Base-by-base conservation (phyloP, 805 yeast species). In the Blastobotrys parvus region DNA sequence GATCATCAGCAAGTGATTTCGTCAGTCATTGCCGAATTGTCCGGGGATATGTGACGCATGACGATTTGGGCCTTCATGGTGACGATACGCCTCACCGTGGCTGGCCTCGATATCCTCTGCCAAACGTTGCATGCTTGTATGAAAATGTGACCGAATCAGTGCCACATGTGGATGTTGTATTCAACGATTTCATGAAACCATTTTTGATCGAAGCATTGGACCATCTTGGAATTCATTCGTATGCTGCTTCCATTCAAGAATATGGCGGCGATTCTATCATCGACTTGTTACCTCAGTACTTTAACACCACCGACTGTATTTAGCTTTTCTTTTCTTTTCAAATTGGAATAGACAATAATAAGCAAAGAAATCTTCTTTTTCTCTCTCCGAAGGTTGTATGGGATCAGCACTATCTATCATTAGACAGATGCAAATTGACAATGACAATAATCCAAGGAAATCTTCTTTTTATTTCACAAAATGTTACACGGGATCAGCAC, bases 31-130 rank as follows among this genome's bases (percentile, higher is more conserved):
- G 19, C 21, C 23, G 25, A 30, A 1, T 39, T 32, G 29, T 8
- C 46, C 38, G 39, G 34, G 98, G 98, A 0, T 84, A 82, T 53
- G 79, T 78, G 0, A 90, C 98, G 0, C 54, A 62, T 37, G 98
- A 92, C 58, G 97, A 90, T 55, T 70, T 72, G 52, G 98, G 97
- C 0, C 62, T 68, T 49, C 78, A 79, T 48, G 98, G 98, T 18
- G 98, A 92, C 58, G 97, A 68, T 67, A 71, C 87, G 31, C 53
- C 78, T 44, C 89, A 83, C 63, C 67, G 64, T 45, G 72, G 84
- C 1, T 72, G 82, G 38, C 65, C 67, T 0, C 65, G 71, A 45
- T 80, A 72, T 59, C 73, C 70, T 5, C 68, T 87, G 2, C 96
- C 97, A 7, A 89, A 87, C 54, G 94, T 85, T 10, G 76, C 90